Evolutionary conservation across 2,329 filamentous ascomycete genomes (phyloP).

Genomic region (Colletotrichum siamense): DNA sequence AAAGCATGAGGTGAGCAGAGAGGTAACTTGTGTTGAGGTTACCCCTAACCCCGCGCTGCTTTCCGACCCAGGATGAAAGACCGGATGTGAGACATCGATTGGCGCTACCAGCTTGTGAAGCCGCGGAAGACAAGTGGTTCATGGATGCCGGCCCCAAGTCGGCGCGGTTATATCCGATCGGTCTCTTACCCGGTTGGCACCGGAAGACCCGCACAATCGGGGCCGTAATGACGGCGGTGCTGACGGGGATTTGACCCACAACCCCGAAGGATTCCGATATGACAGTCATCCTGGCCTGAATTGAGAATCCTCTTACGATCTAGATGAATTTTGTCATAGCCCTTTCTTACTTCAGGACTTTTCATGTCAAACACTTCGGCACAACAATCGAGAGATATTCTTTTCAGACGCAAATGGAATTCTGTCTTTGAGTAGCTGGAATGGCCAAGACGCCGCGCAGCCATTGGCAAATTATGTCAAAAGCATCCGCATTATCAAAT

Average conservation of each 20-base stretch:
- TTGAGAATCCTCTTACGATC: background rate
- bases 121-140: background rate
- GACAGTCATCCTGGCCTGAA: rapidly evolving
- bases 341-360: no score
- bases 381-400: no score
- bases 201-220: background rate
- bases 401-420: no score
- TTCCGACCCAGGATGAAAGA: background rate
- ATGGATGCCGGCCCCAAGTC: background rate
- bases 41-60: background rate
- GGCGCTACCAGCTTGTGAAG: background rate
- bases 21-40: background rate
- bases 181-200: rapidly evolving
- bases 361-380: no score
- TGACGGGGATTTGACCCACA: rapidly evolving
- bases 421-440: no score
- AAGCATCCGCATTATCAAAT: no score
- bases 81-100: background rate
- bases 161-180: background rate
- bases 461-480: no score
- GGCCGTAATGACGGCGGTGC: background rate
- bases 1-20: background rate
- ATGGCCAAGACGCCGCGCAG: no score
- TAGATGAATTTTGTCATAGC: no score
- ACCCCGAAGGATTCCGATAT: background rate